Percentiles rank a stretch among this genome's conserved stretches.
These are phyloP conservation scores for Hericium rajendrae DNA, from an alignment of 768 basidiomycete genomes.

Conservation along the genomic window DNA sequence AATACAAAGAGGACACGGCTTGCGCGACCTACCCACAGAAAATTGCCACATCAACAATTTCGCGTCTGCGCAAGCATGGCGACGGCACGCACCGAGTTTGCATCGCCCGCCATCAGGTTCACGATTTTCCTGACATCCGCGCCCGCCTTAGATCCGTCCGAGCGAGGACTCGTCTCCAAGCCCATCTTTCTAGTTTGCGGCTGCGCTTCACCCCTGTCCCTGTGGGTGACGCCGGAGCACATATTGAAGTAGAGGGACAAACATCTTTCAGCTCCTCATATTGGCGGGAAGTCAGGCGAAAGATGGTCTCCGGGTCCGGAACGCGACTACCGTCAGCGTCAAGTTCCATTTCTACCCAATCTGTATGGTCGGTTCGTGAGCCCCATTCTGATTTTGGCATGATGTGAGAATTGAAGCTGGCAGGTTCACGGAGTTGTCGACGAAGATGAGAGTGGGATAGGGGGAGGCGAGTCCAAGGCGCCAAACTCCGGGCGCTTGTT, in stretches of 20 bases:
- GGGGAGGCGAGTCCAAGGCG: too few relatives aligned
- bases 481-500: too few relatives aligned
- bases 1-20: constrained; percentile 47
- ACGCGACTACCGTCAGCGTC: too few relatives aligned
- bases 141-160: constrained; percentile 55
- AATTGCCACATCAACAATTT: neutral
- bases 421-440: too few relatives aligned
- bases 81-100: constrained; percentile 29
- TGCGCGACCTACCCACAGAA: constrained; percentile 22
- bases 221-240: constrained; percentile 55
- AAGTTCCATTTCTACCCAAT: too few relatives aligned
- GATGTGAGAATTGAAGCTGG: too few relatives aligned
- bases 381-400: too few relatives aligned
- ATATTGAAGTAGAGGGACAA: neutral
- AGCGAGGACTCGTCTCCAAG: too few relatives aligned
- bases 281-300: too few relatives aligned
- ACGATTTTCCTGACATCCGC: constrained; percentile 88
- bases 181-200: neutral
- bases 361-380: too few relatives aligned
- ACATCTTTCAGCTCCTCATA: neutral
- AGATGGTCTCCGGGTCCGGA: too few relatives aligned
- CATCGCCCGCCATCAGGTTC: constrained; percentile 79
- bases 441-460: too few relatives aligned
- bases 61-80: neutral
- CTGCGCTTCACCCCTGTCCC: constrained; percentile 19